phyloP scores from a whole-genome alignment of 2,329 filamentous ascomycete species.

The Botrytis hyacinthi region DNA sequence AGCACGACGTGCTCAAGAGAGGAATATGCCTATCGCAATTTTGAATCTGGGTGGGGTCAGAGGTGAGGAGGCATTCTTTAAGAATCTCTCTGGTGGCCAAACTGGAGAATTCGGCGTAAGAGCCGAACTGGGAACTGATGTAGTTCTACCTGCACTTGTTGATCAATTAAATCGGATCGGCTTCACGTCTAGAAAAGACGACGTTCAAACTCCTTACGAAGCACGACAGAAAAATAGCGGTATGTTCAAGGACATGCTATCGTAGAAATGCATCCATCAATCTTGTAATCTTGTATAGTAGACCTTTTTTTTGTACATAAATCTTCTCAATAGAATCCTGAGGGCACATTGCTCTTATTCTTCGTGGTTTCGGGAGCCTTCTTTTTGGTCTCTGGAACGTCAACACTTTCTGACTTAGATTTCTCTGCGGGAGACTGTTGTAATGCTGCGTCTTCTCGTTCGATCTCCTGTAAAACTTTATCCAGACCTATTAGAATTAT shows the following conservation, averaged over 20 bases:
- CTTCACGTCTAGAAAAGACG: slow-evolving; percentile 32
- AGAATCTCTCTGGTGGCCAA: slow-evolving; percentile 52
- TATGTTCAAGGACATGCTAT: slow-evolving; percentile 60
- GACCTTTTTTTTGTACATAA: slow-evolving; percentile 17
- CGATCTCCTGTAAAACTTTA: slow-evolving; percentile 63
- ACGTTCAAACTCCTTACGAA: slow-evolving; percentile 33
- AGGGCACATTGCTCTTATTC: slow-evolving; percentile 32
- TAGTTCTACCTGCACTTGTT: slow-evolving; percentile 56
- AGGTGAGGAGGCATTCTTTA: slow-evolving; percentile 73
- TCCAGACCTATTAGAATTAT: not conserved
- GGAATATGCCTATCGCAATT: slow-evolving; percentile 81
- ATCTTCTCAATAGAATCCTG: slow-evolving; percentile 36
- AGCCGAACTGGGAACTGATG: slow-evolving; percentile 57
- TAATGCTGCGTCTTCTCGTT: slow-evolving; percentile 57
- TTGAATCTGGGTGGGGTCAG: slow-evolving; percentile 84
- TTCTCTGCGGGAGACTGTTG: slow-evolving; percentile 33
- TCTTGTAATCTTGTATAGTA: slow-evolving; percentile 32
- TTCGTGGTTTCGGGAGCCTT: slow-evolving; percentile 21
- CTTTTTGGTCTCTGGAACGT: slow-evolving; percentile 10
- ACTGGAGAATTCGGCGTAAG: slow-evolving; percentile 53
- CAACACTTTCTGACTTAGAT: slow-evolving; percentile 25
- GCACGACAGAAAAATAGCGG: slow-evolving; percentile 33
- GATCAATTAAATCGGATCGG: slow-evolving; percentile 44
- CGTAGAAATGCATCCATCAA: slow-evolving; percentile 40
- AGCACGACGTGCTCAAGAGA: slow-evolving; percentile 77